Conservation (phyloP, 352 stramenopile genomes). For the Pythium grandisporangium region DNA sequence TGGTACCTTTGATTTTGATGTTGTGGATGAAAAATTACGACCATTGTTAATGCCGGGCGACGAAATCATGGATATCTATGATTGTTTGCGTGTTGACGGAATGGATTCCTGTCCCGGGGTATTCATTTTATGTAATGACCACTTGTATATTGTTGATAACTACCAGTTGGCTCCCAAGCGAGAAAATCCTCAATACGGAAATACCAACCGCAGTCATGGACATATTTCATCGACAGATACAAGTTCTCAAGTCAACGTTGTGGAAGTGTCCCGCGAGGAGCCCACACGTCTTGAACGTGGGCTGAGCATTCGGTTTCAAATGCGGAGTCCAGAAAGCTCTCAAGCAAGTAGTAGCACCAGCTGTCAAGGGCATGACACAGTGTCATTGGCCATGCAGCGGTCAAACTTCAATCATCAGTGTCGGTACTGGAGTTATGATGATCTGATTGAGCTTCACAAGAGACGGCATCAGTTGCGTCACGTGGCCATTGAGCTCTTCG, state of each 20-base stretch:
- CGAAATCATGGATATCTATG: slow-evolving; percentile 53
- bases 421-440: slow-evolving; percentile 66
- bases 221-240: not conserved
- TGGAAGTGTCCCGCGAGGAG: slow-evolving; percentile 36
- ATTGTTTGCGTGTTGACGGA: slow-evolving; percentile 67
- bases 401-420: slow-evolving; percentile 46
- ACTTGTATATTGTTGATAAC: slow-evolving; percentile 70
- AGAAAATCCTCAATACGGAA: too few relatives aligned
- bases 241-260: slow-evolving; percentile 13
- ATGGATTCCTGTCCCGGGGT: slow-evolving; percentile 69
- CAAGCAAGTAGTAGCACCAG: too few relatives aligned
- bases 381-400: slow-evolving; percentile 13
- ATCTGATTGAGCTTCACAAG: slow-evolving; percentile 70
- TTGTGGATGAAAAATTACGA: slow-evolving; percentile 55
- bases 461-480: slow-evolving; percentile 65
- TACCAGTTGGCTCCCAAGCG: slow-evolving; percentile 25
- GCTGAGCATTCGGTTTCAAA: slow-evolving; percentile 29
- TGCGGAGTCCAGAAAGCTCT: slow-evolving; percentile 4
- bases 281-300: slow-evolving; percentile 44
- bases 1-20: slow-evolving; percentile 19
- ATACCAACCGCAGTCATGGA: too few relatives aligned
- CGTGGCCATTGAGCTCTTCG: slow-evolving; percentile 70
- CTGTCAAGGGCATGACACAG: not conserved
- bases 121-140: slow-evolving; percentile 55
- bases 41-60: slow-evolving; percentile 55